Percentiles rank a stretch among this genome's conserved stretches.
These are phyloP conservation scores for Adansonia rubrostipa DNA, from an alignment of 441 rosid genomes.

Conservation along the genomic window DNA sequence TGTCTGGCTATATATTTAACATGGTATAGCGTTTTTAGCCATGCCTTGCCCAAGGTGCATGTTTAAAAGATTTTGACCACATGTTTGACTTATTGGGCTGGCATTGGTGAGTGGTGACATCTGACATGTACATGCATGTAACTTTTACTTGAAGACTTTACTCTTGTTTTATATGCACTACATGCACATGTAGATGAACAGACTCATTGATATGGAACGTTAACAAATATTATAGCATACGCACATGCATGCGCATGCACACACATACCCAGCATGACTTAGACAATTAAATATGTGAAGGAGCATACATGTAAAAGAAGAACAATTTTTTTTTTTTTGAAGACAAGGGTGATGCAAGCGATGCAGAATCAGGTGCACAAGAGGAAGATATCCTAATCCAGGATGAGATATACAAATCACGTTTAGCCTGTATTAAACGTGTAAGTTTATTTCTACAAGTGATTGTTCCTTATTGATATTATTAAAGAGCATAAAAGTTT, in stretches of 20 bases:
- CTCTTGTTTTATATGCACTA: not conserved
- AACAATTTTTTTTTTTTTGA: slow-evolving; percentile 36
- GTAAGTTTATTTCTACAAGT: slow-evolving; percentile 51
- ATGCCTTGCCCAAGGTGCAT: not conserved
- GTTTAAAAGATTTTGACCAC: slow-evolving; percentile 3
- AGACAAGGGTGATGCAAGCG: slow-evolving; percentile 86
- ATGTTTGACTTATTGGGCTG: not conserved
- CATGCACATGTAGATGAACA: not conserved
- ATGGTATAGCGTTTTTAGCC: not conserved
- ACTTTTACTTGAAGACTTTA: not conserved
- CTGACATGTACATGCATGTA: slow-evolving; percentile 9
- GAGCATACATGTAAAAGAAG: slow-evolving; percentile 23
- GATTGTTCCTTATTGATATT: slow-evolving; percentile 25
- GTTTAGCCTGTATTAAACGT: slow-evolving; percentile 89
- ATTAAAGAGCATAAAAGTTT: slow-evolving; percentile 9
- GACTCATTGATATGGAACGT: not conserved
- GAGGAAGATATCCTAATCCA: slow-evolving; percentile 89
- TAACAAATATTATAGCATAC: not conserved
- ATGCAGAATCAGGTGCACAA: slow-evolving; percentile 70
- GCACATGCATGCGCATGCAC: not conserved
- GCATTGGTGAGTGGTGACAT: slow-evolving; percentile 11
- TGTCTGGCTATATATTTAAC: not conserved
- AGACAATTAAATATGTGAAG: not conserved
- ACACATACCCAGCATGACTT: not conserved
- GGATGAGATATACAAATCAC: slow-evolving; percentile 96